phyloP scores from a whole-genome alignment of 805 yeast genomes.

The Yamadazyma endophytica region DNA sequence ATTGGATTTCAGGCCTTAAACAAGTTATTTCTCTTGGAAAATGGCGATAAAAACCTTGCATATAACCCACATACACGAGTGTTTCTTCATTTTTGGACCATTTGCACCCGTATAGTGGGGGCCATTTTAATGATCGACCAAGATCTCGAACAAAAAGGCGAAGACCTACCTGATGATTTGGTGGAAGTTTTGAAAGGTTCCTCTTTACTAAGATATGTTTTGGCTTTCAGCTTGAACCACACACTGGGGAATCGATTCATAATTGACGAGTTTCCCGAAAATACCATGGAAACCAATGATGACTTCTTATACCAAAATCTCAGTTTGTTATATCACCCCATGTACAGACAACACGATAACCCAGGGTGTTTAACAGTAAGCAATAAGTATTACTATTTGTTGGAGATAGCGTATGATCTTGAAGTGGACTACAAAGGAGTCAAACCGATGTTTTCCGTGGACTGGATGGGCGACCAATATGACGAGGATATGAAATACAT shows the following conservation, averaged over 20 bases:
- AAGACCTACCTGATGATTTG: constrained; percentile 28
- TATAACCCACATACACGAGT: constrained; percentile 61
- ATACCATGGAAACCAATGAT: too few species aligned
- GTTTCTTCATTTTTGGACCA: constrained; percentile 62
- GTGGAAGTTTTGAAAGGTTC: constrained; percentile 51
- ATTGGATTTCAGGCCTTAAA: constrained; percentile 28
- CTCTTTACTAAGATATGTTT: constrained; percentile 55
- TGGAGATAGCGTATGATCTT: too few species aligned
- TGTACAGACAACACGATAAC: too few species aligned
- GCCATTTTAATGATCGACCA: constrained; percentile 54
- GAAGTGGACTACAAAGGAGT: too few species aligned
- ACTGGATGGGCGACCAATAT: constrained; percentile 7
- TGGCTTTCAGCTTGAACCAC: constrained; percentile 48
- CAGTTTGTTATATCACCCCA: too few species aligned
- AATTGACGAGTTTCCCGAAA: too few species aligned
- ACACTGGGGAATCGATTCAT: too few species aligned
- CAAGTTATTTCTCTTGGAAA: constrained; percentile 25
- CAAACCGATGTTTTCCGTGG: too few species aligned
- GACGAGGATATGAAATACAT: constrained; percentile 12
- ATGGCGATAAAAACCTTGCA: constrained; percentile 34
- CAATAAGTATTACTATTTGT: too few species aligned
- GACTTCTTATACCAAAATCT: too few species aligned
- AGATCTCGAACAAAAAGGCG: constrained; percentile 20
- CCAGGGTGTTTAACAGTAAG: too few species aligned
- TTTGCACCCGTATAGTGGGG: constrained; percentile 54